Evolutionary conservation across 768 basidiomycete species (phyloP), one percentile per base, ranked within the genome.

Genomic region (Coprinopsis cinerea): DNA sequence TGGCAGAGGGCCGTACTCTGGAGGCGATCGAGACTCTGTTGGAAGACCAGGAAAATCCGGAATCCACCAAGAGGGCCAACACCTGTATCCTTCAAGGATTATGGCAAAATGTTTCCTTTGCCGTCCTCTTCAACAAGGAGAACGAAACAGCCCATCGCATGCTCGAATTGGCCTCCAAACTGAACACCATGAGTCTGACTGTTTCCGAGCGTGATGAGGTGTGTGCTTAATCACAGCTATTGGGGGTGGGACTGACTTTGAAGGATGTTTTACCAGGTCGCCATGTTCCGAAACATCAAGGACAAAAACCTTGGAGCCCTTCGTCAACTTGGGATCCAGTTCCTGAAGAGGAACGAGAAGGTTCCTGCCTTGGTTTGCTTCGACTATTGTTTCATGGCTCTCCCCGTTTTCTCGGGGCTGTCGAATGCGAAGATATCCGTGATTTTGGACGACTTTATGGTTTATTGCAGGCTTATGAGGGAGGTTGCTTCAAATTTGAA

Each of bases 21-120:
- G 70, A 77, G 11, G 83, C 81, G 0, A 73, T 82, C 9, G 62
- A 58, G 11, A 58, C 76, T 2, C 61, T 81, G 36, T 54, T 80
- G 2, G 59, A 63, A 34, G 71, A 75, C 26, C 54, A 22, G 4
- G 44, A 39, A 0, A 65, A 63, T 13, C 41, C 35, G 2, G 23
- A 59, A 0, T 73, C 72, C 1, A 53, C 59, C 13, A 53, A 49
- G 18, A 63, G 59, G 36, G 82, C 73, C 1, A 59, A 56, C 15
- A 47, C 64, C 18, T 75, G 68, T 34, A 59, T 77, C 13, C 57
- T 77, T 14, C 67, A 71, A 24, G 68, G 61, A 1, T 58, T 81
- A 14, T 82, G 81, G 80, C 57, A 55, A 5, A 58, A 61, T 10
- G 57, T 73, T 15, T 72, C 77, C 0, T 76, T 79, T 39, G 73